These are phyloP conservation scores for Papilionanthe hybrid DNA, from an alignment of 116 monocot species.

Conservation along the genomic window DNA sequence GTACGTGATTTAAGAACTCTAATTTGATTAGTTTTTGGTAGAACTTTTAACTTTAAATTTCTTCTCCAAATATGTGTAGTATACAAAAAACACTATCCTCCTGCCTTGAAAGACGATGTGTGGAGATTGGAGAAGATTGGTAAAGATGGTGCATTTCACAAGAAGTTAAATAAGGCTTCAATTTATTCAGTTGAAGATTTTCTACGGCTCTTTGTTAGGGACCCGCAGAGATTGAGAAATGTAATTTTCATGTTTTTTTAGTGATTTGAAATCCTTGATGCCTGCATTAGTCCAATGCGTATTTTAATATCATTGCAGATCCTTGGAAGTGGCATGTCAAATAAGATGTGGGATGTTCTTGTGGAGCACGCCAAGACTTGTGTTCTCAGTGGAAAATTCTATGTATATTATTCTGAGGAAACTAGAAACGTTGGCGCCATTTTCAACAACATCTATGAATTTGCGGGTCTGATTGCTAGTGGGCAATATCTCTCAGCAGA, in stretches of 20 bases:
- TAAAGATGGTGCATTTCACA: constrained; percentile 94
- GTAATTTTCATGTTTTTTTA: constrained; percentile 28
- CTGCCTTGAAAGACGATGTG: constrained; percentile 76
- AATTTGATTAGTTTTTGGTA: constrained; percentile 5
- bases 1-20: constrained; percentile 10
- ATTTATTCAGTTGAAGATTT: constrained; percentile 81
- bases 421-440: constrained; percentile 67
- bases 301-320: constrained; percentile 36
- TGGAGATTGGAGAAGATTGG: constrained; percentile 98
- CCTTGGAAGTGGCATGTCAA: constrained; percentile 97
- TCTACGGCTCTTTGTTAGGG: constrained; percentile 61
- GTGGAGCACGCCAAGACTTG: constrained; percentile 97
- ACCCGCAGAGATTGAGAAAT: constrained; percentile 58
- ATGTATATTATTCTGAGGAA: constrained; percentile 80
- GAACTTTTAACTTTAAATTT: not conserved
- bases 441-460: constrained; percentile 91
- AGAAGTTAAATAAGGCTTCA: constrained; percentile 57
- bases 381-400: constrained; percentile 77
- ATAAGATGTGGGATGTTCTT: constrained; percentile 97
- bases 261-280: not conserved
- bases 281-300: not conserved
- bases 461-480: constrained; percentile 64
- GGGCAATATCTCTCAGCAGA: constrained; percentile 72
- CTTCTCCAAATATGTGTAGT: constrained; percentile 28
- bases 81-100: constrained; percentile 94